Evolutionary conservation across 2,329 filamentous ascomycete genomes (phyloP).

Genomic region (Pseudogymnoascus sp.): DNA sequence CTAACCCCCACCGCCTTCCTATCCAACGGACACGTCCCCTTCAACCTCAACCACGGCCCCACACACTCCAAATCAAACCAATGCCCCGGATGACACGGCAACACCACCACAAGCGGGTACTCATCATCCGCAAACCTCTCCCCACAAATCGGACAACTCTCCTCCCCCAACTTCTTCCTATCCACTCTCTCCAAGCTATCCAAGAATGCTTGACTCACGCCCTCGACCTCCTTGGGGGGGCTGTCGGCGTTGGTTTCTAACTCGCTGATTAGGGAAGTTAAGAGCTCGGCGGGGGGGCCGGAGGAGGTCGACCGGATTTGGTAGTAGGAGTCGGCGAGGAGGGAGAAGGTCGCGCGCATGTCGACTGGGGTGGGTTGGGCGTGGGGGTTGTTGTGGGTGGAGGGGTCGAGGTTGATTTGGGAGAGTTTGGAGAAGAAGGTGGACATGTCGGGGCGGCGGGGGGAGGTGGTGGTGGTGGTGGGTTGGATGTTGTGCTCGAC

Average conservation of each 20-base stretch:
- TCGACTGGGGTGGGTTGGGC: slow-evolving; percentile 54
- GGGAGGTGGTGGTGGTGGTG: slow-evolving; percentile 25
- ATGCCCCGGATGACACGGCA: slow-evolving; percentile 53
- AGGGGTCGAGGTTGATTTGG: slow-evolving; percentile 27
- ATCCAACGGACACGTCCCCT: slow-evolving; percentile 58
- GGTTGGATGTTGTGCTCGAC: slow-evolving; percentile 56
- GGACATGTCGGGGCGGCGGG: slow-evolving; percentile 53
- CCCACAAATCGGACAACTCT: slow-evolving; percentile 58
- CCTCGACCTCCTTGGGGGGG: slow-evolving; percentile 44
- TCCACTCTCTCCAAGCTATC: slow-evolving; percentile 52
- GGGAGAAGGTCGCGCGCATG: slow-evolving; percentile 47
- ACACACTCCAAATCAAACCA: slow-evolving; percentile 61
- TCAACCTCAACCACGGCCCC: slow-evolving; percentile 54
- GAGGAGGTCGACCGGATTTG: slow-evolving; percentile 38
- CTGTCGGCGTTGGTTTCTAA: slow-evolving; percentile 47
- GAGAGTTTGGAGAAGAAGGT: slow-evolving; percentile 51
- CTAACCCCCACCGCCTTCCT: slow-evolving; percentile 52
- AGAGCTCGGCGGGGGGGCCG: slow-evolving; percentile 37
- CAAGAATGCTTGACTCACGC: slow-evolving; percentile 52
- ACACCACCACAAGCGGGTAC: slow-evolving; percentile 55
- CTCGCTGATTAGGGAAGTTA: slow-evolving; percentile 39
- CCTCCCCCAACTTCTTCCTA: slow-evolving; percentile 39
- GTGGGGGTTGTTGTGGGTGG: slow-evolving; percentile 44
- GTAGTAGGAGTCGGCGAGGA: slow-evolving; percentile 45
- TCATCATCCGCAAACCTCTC: slow-evolving; percentile 53